Conservation (phyloP, 768 basidiomycete species). For the Nidula microcarpa region DNA sequence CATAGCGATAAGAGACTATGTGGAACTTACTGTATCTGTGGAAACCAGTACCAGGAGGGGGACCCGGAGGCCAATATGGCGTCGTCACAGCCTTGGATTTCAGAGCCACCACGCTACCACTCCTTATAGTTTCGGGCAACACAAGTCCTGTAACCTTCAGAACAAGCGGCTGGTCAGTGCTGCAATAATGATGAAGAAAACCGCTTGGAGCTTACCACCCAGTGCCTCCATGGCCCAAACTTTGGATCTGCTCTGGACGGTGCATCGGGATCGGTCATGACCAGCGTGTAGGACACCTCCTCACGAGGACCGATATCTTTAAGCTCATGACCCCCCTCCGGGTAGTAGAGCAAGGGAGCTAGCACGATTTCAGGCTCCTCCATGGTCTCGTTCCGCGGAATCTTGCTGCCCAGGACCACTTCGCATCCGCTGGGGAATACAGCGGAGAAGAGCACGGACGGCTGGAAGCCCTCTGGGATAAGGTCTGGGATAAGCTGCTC, state of each 20-base stretch:
- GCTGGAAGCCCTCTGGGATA: conserved; percentile 30
- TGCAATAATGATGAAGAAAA: background rate
- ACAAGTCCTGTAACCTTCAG: conserved; percentile 32
- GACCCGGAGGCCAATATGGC: conserved; percentile 55
- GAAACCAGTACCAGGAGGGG: conserved; percentile 46
- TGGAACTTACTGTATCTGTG: conserved; percentile 53
- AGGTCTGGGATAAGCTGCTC: conserved; percentile 45
- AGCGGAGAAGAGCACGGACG: conserved; percentile 40
- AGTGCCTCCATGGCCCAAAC: conserved; percentile 52
- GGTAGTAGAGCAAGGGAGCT: conserved; percentile 18
- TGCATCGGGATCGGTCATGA: conserved; percentile 60
- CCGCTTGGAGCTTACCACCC: conserved; percentile 37
- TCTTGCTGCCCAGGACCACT: conserved; percentile 23
- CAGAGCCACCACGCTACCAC: conserved; percentile 27
- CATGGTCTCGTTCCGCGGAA: conserved; percentile 29
- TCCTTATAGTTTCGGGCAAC: conserved; percentile 16
- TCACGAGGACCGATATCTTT: conserved; percentile 5
- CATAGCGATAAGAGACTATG: no score
- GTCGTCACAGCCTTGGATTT: conserved; percentile 46
- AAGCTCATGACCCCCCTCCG: conserved; percentile 23
- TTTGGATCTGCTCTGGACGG: conserved; percentile 46
- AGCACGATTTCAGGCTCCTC: conserved; percentile 51
- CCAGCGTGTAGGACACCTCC: conserved; percentile 44
- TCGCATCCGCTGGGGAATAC: conserved; percentile 38
- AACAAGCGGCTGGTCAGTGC: conserved; percentile 2